Percentiles rank a stretch among this genome's conserved stretches.
phyloP scores from a whole-genome alignment of 805 yeast species.

The Kuraishia floccosa region DNA sequence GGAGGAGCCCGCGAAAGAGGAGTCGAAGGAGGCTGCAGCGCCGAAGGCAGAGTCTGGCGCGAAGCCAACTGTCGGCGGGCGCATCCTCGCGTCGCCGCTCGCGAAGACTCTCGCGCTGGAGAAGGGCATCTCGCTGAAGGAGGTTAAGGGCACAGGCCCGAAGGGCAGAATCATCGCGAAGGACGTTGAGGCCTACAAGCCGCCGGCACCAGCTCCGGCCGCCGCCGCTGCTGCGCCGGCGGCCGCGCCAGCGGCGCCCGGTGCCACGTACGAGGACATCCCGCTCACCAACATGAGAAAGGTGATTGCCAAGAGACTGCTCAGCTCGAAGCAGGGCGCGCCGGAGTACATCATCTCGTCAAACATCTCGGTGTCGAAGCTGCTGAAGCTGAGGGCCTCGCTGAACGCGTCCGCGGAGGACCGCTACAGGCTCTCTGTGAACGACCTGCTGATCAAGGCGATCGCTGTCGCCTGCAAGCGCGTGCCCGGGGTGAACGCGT shows the following conservation, averaged over 20 bases:
- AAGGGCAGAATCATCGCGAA: slow-evolving; percentile 86
- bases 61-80: slow-evolving; percentile 34
- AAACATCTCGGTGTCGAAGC: slow-evolving; percentile 74
- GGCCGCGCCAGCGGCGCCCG: slow-evolving; percentile 31
- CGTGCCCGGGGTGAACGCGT: slow-evolving; percentile 90
- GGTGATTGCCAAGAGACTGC: slow-evolving; percentile 82
- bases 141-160: slow-evolving; percentile 89
- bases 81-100: slow-evolving; percentile 89
- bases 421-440: slow-evolving; percentile 82
- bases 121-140: slow-evolving; percentile 78
- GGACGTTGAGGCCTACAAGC: slow-evolving; percentile 71
- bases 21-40: slow-evolving; percentile 17
- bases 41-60: slow-evolving; percentile 22
- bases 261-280: slow-evolving; percentile 62
- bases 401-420: slow-evolving; percentile 80
- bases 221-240: slow-evolving; percentile 31
- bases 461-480: slow-evolving; percentile 80
- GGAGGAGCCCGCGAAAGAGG: slow-evolving; percentile 17
- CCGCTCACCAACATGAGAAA: slow-evolving; percentile 90
- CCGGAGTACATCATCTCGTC: slow-evolving; percentile 94
- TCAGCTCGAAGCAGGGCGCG: slow-evolving; percentile 72
- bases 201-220: slow-evolving; percentile 28
- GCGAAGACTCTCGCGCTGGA: slow-evolving; percentile 92
- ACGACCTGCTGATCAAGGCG: slow-evolving; percentile 91
- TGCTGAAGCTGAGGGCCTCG: slow-evolving; percentile 84